Conservation (phyloP, 306 rosid species). For the Cercis canadensis region DNA sequence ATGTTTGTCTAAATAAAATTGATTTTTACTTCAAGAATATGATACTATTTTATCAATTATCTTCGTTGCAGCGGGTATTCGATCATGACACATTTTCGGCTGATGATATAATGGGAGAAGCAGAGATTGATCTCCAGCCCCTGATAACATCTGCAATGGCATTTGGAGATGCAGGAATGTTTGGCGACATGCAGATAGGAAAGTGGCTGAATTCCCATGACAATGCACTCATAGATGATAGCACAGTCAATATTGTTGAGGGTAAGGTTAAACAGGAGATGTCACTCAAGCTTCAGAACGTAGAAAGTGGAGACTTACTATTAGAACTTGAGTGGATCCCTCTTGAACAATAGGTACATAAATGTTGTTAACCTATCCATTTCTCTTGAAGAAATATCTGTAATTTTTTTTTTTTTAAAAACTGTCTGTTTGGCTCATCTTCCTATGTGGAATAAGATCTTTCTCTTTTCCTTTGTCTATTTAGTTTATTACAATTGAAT, state of each 20-base stretch:
- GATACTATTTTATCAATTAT: conserved; percentile 25
- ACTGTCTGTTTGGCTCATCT: conserved; percentile 14
- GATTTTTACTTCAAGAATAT: conserved; percentile 3
- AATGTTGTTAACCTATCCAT: conserved; percentile 32
- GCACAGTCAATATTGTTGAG: conserved; percentile 74
- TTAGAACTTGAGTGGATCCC: conserved; percentile 95
- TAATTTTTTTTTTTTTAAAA: conserved; percentile 24
- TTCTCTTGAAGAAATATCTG: conserved; percentile 40
- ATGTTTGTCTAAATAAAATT: too few species aligned
- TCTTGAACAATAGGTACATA: conserved; percentile 76
- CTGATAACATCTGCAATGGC: conserved; percentile 93
- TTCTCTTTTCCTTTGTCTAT: conserved; percentile 30
- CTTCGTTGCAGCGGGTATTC: conserved; percentile 73
- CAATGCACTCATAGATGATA: conserved; percentile 79
- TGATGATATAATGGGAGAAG: conserved; percentile 99
- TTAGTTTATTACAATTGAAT: conserved; percentile 27
- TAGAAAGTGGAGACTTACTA: conserved; percentile 85
- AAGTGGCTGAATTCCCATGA: conserved; percentile 95
- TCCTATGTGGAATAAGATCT: conserved; percentile 37
- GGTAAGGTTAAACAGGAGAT: conserved; percentile 80
- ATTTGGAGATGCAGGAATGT: conserved; percentile 94
- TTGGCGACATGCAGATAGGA: conserved; percentile 92
- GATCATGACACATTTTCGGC: conserved; percentile 93
- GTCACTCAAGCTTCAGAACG: conserved; percentile 85
- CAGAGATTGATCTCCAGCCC: conserved; percentile 94